These are phyloP conservation scores for Psilocybe cubensis DNA, from an alignment of 768 basidiomycete species.

Conservation along the genomic window DNA sequence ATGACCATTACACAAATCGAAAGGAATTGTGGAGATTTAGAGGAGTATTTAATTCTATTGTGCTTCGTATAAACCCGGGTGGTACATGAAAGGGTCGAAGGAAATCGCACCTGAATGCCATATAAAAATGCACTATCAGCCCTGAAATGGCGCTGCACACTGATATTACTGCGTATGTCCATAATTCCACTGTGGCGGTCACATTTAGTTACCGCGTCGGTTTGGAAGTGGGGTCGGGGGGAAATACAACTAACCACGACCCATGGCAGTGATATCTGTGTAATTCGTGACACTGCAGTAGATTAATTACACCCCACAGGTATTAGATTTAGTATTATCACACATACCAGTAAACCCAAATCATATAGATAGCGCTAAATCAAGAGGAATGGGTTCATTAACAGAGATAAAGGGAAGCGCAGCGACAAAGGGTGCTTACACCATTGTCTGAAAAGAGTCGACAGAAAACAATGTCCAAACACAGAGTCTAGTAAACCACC, in stretches of 20 bases:
- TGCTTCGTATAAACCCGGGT: neutral
- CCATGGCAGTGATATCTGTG: slow-evolving; percentile 9
- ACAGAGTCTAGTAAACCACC: neutral
- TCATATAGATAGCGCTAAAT: slow-evolving; percentile 28
- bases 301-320: neutral
- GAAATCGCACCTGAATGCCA: slow-evolving; percentile 29
- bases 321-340: neutral
- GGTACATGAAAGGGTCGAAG: slow-evolving; percentile 4
- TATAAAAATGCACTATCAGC: slow-evolving; percentile 38
- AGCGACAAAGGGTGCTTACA: slow-evolving; percentile 26
- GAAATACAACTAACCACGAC: slow-evolving; percentile 1
- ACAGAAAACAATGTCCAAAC: neutral
- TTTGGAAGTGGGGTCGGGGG: neutral
- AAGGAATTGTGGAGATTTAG: neutral
- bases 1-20: neutral
- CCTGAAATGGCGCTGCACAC: slow-evolving; percentile 37
- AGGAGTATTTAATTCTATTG: neutral
- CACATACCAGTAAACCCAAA: slow-evolving; percentile 27
- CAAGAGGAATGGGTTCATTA: neutral
- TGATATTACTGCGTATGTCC: slow-evolving; percentile 40
- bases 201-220: slow-evolving; percentile 28
- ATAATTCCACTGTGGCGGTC: slow-evolving; percentile 26
- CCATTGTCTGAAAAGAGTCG: slow-evolving; percentile 22
- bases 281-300: slow-evolving; percentile 14
- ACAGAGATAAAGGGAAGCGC: neutral